phyloP scores from a whole-genome alignment of 1,284 basidiomycete genomes.

The Prillingera fragicola region DNA sequence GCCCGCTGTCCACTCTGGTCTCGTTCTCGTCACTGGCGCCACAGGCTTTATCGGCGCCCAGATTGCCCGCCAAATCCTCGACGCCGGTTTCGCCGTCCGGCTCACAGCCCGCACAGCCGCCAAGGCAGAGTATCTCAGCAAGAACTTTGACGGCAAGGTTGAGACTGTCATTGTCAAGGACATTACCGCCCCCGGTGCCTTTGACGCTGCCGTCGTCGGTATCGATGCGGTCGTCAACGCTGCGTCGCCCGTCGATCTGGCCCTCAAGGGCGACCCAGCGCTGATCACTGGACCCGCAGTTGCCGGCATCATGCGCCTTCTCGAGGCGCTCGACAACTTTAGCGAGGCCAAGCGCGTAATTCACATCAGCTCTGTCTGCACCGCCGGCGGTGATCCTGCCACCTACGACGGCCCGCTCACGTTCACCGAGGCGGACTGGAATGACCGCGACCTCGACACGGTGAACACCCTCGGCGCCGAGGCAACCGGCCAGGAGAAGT shows the following conservation, averaged over 20 bases:
- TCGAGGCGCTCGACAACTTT: not conserved
- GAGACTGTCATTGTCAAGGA: not conserved
- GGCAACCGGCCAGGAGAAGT: too few species aligned
- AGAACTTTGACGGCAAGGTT: not conserved
- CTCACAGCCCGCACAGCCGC: not conserved
- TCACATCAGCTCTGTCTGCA: not conserved
- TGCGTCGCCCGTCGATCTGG: not conserved
- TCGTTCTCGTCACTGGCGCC: not conserved
- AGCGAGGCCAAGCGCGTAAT: not conserved
- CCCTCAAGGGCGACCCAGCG: too few species aligned
- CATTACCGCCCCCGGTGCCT: not conserved
- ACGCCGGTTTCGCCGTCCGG: not conserved
- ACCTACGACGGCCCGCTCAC: too few species aligned
- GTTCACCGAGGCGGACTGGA: constrained; percentile 2
- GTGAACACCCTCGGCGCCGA: too few species aligned
- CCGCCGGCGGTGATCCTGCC: too few species aligned
- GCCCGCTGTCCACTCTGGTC: not conserved
- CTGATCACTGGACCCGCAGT: not conserved
- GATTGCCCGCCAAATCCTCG: not conserved
- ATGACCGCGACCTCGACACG: too few species aligned
- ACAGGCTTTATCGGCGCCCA: not conserved
- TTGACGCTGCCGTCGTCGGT: not conserved
- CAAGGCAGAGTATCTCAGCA: not conserved
- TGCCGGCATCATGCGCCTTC: not conserved
- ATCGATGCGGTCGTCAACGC: not conserved